Percentiles rank a stretch among this genome's conserved stretches.
Conservation (phyloP, 78 protist genomes). For the Isochrysis galbana region DNA sequence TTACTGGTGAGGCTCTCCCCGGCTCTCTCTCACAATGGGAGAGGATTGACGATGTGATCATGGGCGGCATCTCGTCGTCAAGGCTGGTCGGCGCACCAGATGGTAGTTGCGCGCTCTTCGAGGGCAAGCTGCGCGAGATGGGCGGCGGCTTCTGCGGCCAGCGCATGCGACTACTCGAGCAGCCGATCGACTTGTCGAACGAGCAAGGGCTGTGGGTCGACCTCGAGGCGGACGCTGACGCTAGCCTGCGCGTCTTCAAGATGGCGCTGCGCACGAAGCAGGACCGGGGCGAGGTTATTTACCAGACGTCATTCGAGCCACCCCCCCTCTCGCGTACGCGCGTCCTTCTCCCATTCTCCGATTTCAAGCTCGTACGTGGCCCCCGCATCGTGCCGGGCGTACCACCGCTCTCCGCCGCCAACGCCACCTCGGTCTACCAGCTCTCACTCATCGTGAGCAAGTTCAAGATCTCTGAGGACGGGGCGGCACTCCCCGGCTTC, state of each 20-base stretch:
- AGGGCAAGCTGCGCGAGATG: background rate
- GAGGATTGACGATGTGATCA: background rate
- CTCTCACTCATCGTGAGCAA: background rate
- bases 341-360: background rate
- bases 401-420: background rate
- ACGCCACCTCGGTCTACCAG: background rate
- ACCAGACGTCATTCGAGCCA: background rate
- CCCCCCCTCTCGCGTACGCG: background rate
- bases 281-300: background rate
- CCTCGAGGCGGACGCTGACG: background rate
- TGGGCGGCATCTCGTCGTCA: background rate
- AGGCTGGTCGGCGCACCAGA: background rate
- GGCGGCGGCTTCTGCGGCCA: conserved; percentile 14
- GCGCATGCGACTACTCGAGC: background rate
- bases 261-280: background rate
- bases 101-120: background rate
- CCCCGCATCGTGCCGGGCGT: conserved; percentile 5
- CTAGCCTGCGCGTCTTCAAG: background rate
- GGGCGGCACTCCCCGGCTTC: background rate
- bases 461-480: background rate
- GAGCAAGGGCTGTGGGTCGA: background rate
- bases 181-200: background rate
- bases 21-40: background rate
- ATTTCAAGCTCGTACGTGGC: background rate
- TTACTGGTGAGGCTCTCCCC: background rate